A percentile compares a stretch with the other conserved stretches of the same genome.
Evolutionary conservation across 352 stramenopile species (phyloP).

Genomic region (Phytopythium mirpurense): DNA sequence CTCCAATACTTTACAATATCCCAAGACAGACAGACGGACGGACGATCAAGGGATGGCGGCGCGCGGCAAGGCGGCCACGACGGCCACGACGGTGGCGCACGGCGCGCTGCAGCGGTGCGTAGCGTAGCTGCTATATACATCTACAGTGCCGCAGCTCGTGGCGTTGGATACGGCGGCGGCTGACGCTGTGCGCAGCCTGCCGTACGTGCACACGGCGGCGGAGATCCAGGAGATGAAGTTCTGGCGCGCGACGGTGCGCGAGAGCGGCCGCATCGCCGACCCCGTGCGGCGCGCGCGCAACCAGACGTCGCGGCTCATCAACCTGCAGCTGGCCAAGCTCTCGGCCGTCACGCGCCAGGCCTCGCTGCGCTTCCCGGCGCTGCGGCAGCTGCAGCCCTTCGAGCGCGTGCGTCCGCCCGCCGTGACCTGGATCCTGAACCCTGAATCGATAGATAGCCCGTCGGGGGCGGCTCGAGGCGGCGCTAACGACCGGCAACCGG

Average conservation of each 20-base stretch:
- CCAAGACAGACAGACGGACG: too few species aligned
- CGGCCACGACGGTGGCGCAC: conserved; percentile 34
- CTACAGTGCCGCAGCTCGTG: too few species aligned
- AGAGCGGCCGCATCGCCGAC: conserved; percentile 77
- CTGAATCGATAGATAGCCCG: too few species aligned
- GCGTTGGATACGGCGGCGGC: background rate
- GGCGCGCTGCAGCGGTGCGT: conserved; percentile 64
- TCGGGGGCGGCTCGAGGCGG: too few species aligned
- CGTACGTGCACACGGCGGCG: conserved; percentile 72
- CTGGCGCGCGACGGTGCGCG: conserved; percentile 59
- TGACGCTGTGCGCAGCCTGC: conserved; percentile 30
- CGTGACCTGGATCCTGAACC: too few species aligned
- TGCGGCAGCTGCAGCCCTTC: conserved; percentile 77
- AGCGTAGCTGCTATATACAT: too few species aligned
- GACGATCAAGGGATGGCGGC: conserved; percentile 20
- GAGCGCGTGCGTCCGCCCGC: conserved; percentile 37
- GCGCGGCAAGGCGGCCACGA: conserved; percentile 5
- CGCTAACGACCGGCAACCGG: too few species aligned
- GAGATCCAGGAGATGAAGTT: conserved; percentile 89
- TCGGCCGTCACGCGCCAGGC: conserved; percentile 64
- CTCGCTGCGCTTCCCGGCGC: conserved; percentile 70
- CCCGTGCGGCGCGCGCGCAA: conserved; percentile 81
- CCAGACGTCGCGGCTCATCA: conserved; percentile 76
- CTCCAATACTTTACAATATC: too few species aligned
- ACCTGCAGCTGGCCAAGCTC: conserved; percentile 69